Evolutionary conservation across 176 grass and related monocot genomes (phyloP).

Genomic region (Luzula sylvatica): DNA sequence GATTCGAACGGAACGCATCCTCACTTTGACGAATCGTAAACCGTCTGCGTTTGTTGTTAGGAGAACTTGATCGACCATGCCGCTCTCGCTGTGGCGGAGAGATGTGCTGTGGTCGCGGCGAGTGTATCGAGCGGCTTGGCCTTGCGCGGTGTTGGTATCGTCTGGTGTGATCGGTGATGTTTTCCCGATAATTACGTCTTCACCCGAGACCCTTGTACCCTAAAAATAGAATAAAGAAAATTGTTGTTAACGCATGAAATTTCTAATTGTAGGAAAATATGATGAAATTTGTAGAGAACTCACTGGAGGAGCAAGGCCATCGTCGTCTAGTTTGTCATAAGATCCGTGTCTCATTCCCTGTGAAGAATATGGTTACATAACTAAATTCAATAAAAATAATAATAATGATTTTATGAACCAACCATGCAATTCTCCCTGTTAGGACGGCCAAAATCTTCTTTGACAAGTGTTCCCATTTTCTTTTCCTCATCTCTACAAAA

Average conservation of each 20-base stretch:
- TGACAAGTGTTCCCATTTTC: slow-evolving; percentile 96
- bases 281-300: slow-evolving; percentile 24
- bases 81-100: slow-evolving; percentile 89
- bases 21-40: slow-evolving; percentile 93
- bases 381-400: slow-evolving; percentile 1
- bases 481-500: slow-evolving; percentile 80
- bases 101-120: slow-evolving; percentile 94
- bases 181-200: slow-evolving; percentile 98
- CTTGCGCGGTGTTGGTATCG: slow-evolving; percentile 56
- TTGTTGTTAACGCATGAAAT: neutral
- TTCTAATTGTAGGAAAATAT: neutral
- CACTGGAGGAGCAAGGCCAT: slow-evolving; percentile 95
- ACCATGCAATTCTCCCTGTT: slow-evolving; percentile 98
- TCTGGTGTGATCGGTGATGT: slow-evolving; percentile 94
- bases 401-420: slow-evolving; percentile 14
- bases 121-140: slow-evolving; percentile 73
- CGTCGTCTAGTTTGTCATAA: slow-evolving; percentile 96
- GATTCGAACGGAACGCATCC: slow-evolving; percentile 90
- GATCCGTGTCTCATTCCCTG: slow-evolving; percentile 98
- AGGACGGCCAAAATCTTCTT: slow-evolving; percentile 93
- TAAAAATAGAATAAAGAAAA: slow-evolving; percentile 31
- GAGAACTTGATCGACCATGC: slow-evolving; percentile 98
- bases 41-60: slow-evolving; percentile 99
- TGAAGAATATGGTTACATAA: slow-evolving; percentile 22
- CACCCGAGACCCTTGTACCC: slow-evolving; percentile 95